Evolutionary conservation across 2,329 filamentous ascomycete species (phyloP).

Genomic region (Xylogone sp.): DNA sequence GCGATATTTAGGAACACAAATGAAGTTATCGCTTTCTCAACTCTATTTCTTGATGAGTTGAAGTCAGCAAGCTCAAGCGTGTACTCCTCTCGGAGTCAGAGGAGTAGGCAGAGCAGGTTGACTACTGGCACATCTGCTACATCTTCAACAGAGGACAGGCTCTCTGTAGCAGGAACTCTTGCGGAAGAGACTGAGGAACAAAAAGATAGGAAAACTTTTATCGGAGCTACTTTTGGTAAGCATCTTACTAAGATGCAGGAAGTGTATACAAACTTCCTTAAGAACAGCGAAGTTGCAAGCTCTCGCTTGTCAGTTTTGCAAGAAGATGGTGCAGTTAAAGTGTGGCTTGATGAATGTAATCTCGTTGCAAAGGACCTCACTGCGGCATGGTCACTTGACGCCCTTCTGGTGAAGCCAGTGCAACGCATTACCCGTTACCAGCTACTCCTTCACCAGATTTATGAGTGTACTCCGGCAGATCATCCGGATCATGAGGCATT

Average conservation of each 20-base stretch:
- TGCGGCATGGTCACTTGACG: constrained; percentile 90
- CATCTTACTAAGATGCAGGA: constrained; percentile 59
- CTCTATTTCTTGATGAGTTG: constrained; percentile 71
- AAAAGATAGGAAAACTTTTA: constrained; percentile 25
- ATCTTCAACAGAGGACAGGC: constrained; percentile 16
- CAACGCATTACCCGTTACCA: constrained; percentile 94
- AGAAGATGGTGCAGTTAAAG: constrained; percentile 60
- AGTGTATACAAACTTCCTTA: constrained; percentile 58
- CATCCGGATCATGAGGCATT: constrained; percentile 79
- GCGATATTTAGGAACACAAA: constrained; percentile 90
- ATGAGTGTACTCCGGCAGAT: constrained; percentile 73
- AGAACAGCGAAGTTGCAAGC: constrained; percentile 59
- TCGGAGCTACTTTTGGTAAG: constrained; percentile 25
- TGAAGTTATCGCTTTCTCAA: constrained; percentile 84
- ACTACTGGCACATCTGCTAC: constrained; percentile 5
- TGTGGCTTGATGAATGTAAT: constrained; percentile 93
- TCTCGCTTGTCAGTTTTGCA: constrained; percentile 61
- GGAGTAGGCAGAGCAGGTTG: constrained; percentile 36
- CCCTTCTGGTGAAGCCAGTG: constrained; percentile 94
- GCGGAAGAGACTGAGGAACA: constrained; percentile 24
- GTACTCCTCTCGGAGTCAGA: constrained; percentile 56
- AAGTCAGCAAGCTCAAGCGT: constrained; percentile 77
- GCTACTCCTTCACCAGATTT: constrained; percentile 74
- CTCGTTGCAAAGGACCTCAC: constrained; percentile 90
- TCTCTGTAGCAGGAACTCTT: constrained; percentile 20